Conservation (phyloP, 2,329 filamentous ascomycete species). For the Xylaria hypoxylon region DNA sequence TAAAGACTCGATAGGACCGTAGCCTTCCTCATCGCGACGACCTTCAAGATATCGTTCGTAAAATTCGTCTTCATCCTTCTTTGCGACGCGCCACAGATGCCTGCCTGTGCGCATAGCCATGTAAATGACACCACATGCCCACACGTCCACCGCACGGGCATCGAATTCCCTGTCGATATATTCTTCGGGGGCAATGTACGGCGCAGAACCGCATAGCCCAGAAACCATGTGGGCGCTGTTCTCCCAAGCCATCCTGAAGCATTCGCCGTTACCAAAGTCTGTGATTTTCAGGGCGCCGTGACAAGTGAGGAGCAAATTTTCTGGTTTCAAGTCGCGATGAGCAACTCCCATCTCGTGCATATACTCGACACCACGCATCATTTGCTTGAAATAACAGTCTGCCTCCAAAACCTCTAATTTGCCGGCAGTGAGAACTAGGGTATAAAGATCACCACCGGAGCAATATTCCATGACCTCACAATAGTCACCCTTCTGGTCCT, state of each 20-base stretch:
- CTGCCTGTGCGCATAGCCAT: constrained; percentile 99
- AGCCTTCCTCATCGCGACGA: constrained; percentile 92
- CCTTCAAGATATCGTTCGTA: constrained; percentile 95
- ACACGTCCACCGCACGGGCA: constrained; percentile 95
- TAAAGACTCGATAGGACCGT: constrained; percentile 94
- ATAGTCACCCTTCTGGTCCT: constrained; percentile 96
- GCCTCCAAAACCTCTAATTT: constrained; percentile 94
- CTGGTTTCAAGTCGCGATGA: constrained; percentile 95
- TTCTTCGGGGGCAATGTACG: constrained; percentile 97
- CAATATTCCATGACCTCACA: constrained; percentile 99
- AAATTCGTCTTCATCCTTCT: constrained; percentile 97
- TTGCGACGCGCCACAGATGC: constrained; percentile 96
- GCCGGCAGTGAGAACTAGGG: constrained; percentile 87
- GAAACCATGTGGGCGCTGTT: constrained; percentile 98
- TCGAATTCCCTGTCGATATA: constrained; percentile 97
- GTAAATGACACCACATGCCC: constrained; percentile 98
- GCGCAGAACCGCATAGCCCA: constrained; percentile 93
- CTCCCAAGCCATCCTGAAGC: constrained; percentile 99
- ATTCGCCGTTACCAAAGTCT: constrained; percentile 98
- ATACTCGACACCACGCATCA: constrained; percentile 99
- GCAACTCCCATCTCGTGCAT: constrained; percentile 99
- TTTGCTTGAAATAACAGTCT: constrained; percentile 98
- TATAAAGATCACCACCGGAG: constrained; percentile 95
- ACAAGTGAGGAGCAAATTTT: constrained; percentile 93
- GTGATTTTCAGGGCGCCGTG: constrained; percentile 96